phyloP scores from a whole-genome alignment of 345 rosid genomes.

The thale cress (Arabidopsis thaliana) region DNA sequence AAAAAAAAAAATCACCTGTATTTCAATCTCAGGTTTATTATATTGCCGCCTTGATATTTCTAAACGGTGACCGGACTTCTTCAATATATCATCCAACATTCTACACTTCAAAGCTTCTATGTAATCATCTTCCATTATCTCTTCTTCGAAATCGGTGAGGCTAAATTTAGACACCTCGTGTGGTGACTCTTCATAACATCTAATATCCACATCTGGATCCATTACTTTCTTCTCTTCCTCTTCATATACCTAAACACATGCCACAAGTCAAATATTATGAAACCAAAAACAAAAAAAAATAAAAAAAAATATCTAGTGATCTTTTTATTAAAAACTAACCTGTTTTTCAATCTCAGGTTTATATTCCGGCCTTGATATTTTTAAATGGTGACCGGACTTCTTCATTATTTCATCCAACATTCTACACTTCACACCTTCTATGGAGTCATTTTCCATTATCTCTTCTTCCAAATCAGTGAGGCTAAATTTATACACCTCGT shows the following conservation, averaged over 20 bases:
- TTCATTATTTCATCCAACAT: slow-evolving; percentile 61
- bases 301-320: not conserved
- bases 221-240: slow-evolving; percentile 37
- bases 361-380: slow-evolving; percentile 64
- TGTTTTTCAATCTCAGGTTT: slow-evolving; percentile 44
- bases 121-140: slow-evolving; percentile 27
- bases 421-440: slow-evolving; percentile 54
- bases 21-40: slow-evolving; percentile 42
- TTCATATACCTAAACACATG: slow-evolving; percentile 29
- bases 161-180: slow-evolving; percentile 31
- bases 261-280: not conserved
- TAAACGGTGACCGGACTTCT: slow-evolving; percentile 46
- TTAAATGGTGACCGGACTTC: slow-evolving; percentile 47
- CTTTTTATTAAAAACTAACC: slow-evolving; percentile 5
- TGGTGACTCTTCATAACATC: slow-evolving; percentile 10
- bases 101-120: slow-evolving; percentile 53
- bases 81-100: slow-evolving; percentile 61
- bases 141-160: slow-evolving; percentile 32
- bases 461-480: slow-evolving; percentile 35
- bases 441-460: not conserved
- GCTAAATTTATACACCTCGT: slow-evolving; percentile 29
- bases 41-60: slow-evolving; percentile 65
- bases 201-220: not conserved
- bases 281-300: not conserved
- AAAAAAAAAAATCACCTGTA: slow-evolving; percentile 5